Conservation (phyloP, 495 filamentous ascomycete species). For the Aspergillus hancockii region DNA sequence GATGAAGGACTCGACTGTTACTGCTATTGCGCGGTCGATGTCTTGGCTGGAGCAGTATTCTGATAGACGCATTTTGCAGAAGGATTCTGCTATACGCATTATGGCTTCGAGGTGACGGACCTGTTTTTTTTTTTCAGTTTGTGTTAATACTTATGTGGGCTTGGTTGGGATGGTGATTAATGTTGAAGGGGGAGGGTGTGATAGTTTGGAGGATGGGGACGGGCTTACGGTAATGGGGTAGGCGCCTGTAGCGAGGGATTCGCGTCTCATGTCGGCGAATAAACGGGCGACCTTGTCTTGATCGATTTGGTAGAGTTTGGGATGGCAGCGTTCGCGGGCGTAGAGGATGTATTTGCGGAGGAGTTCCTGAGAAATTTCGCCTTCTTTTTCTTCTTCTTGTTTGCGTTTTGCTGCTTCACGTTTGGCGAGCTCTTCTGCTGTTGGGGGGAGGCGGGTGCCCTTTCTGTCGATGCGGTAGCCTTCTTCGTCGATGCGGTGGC, state of each 20-base stretch:
- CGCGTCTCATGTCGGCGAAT: constrained; percentile 94
- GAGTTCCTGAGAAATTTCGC: constrained; percentile 87
- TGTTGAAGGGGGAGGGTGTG: no score
- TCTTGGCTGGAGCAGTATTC: constrained; percentile 89
- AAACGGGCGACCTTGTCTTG: constrained; percentile 94
- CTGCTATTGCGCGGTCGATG: constrained; percentile 95
- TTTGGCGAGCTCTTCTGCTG: constrained; percentile 36
- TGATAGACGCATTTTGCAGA: constrained; percentile 92
- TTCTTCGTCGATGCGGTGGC: constrained; percentile 47
- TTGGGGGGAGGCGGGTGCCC: constrained; percentile 36
- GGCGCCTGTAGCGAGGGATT: constrained; percentile 87
- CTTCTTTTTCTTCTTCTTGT: constrained; percentile 61
- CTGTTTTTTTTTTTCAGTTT: constrained; percentile 51
- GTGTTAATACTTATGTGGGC: neutral
- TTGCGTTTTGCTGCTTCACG: constrained; percentile 43
- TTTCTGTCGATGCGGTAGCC: constrained; percentile 44
- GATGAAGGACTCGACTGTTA: constrained; percentile 95
- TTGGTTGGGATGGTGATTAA: neutral
- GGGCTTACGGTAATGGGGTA: constrained; percentile 92
- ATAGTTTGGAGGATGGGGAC: neutral
- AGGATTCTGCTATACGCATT: constrained; percentile 88
- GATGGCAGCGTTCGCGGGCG: constrained; percentile 83
- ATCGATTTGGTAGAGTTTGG: constrained; percentile 97
- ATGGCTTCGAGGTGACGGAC: constrained; percentile 97
- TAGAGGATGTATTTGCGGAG: constrained; percentile 97